Evolutionary conservation across 306 rosid species (phyloP).

Genomic region (Prunus mume): DNA sequence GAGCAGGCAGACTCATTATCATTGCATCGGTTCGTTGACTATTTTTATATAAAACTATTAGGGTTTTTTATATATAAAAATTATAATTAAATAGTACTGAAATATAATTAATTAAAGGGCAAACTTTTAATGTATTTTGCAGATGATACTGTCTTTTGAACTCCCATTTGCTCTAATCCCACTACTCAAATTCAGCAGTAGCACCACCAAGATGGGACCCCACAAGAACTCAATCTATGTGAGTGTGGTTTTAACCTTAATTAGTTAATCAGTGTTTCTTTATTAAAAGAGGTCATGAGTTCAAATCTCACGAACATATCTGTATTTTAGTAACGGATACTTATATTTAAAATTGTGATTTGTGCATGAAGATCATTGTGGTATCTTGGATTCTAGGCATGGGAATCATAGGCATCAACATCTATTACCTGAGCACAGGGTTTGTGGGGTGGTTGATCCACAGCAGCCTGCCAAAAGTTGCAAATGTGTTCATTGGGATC

Average conservation of each 20-base stretch:
- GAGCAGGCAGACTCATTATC: constrained; percentile 53
- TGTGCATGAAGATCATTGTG: constrained; percentile 49
- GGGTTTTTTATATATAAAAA: too few relatives aligned
- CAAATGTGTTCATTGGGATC: constrained; percentile 62
- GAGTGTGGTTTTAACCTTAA: neutral
- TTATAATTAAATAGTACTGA: neutral
- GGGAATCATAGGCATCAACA: constrained; percentile 68
- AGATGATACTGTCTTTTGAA: constrained; percentile 94
- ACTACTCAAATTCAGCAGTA: constrained; percentile 84
- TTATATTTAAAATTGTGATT: neutral
- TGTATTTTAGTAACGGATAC: neutral
- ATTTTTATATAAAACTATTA: too few relatives aligned
- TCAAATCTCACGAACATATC: neutral
- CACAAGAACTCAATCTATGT: constrained; percentile 68
- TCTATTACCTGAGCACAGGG: constrained; percentile 68
- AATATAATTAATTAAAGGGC: neutral
- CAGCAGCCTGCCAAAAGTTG: constrained; percentile 56
- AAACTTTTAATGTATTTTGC: constrained; percentile 14
- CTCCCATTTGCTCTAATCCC: constrained; percentile 90
- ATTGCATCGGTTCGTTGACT: constrained; percentile 65
- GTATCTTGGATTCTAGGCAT: constrained; percentile 69
- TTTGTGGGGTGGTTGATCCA: constrained; percentile 78
- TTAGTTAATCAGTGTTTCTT: neutral
- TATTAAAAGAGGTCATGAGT: too few relatives aligned
- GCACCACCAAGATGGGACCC: constrained; percentile 84